Base-by-base conservation (phyloP, 164 flowering plant genomes). In the Kalanchoe fedtschenkoi region DNA sequence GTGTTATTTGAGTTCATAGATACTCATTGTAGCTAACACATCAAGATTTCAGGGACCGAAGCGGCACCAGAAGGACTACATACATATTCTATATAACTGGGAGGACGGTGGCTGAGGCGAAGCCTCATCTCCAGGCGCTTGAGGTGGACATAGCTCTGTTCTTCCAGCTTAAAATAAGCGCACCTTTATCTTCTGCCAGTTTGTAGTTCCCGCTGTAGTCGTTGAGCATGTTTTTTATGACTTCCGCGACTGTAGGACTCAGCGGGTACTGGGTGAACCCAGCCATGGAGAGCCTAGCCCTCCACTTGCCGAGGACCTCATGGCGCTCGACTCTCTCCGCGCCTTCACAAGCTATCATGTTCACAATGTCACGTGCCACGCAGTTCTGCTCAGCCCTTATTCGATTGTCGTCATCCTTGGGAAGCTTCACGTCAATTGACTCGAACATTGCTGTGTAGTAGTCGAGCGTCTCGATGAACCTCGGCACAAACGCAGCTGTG, bases 381-480 rank as follows among this genome's bases (percentile, higher is more conserved):
- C 61, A 58, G 28, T 58, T 34, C 61, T 58, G 61, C 41, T 58
- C 61, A 5, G 42, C 61, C 3, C 28, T 58, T 8, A 58, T 58
- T 58, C 61, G 38, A 17, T 32, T 37, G 26, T n/a, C 34, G 28
- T 58, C 61, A 58, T 58, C 29, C 16, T 41, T 34, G 2, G 16
- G 28, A 6, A 34, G 61, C 38, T 34, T 37, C 11, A 28, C 42
- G 16, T 58, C 61, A 26, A 34, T 58, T 28, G 61, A 58, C 22
- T 58, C 61, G 34, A 58, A 58, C 61, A 58, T 58, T 19, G 61
- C 61, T 34, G 61, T 58, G 61, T 58, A 32, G 22, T 58, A 58
- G 28, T 58, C 61, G 3, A 58, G 61, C 6, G 61, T 58, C 30
- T 58, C 61, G 7, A 58, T 32, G 41, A 58, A 58, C 61, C 61